These are phyloP conservation scores for Leishmania mexicana DNA, from an alignment of 208 protist species.

Conservation along the genomic window DNA sequence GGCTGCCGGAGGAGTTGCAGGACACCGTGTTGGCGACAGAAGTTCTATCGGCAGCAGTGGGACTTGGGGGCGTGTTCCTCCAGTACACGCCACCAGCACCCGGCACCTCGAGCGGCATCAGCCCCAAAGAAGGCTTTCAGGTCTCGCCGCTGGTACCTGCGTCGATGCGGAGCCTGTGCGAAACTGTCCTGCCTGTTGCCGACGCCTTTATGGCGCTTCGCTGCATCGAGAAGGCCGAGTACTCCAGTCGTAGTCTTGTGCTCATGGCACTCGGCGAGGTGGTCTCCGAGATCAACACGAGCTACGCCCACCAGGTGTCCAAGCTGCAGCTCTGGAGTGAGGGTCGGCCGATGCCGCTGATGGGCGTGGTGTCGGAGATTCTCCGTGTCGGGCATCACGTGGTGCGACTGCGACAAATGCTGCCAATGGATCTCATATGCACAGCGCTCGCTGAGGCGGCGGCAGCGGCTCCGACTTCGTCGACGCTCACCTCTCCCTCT, in stretches of 20 bases:
- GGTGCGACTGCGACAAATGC: conserved; percentile 76
- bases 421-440: conserved; percentile 76
- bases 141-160: conserved; percentile 58
- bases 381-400: conserved; percentile 82
- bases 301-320: conserved; percentile 78
- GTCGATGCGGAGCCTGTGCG: conserved; percentile 72
- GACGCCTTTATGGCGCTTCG: conserved; percentile 78
- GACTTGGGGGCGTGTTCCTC: conserved; percentile 60
- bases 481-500: not conserved
- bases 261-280: conserved; percentile 87
- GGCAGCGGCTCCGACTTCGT: conserved; percentile 2
- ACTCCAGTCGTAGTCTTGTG: conserved; percentile 69
- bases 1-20: conserved; percentile 82
- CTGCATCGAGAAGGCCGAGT: conserved; percentile 71
- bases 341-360: conserved; percentile 69
- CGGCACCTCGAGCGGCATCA: not conserved
- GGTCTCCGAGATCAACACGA: conserved; percentile 81
- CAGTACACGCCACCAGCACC: conserved; percentile 6
- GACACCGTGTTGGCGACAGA: conserved; percentile 67
- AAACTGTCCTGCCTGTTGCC: conserved; percentile 73
- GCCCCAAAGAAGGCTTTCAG: conserved; percentile 41
- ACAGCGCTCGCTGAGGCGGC: conserved; percentile 30
- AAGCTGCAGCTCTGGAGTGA: conserved; percentile 70
- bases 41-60: conserved; percentile 69
- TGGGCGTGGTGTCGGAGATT: conserved; percentile 86